These are phyloP conservation scores for Pseudogymnoascus sp. DNA, from an alignment of 2,329 filamentous ascomycete genomes.

Conservation along the genomic window DNA sequence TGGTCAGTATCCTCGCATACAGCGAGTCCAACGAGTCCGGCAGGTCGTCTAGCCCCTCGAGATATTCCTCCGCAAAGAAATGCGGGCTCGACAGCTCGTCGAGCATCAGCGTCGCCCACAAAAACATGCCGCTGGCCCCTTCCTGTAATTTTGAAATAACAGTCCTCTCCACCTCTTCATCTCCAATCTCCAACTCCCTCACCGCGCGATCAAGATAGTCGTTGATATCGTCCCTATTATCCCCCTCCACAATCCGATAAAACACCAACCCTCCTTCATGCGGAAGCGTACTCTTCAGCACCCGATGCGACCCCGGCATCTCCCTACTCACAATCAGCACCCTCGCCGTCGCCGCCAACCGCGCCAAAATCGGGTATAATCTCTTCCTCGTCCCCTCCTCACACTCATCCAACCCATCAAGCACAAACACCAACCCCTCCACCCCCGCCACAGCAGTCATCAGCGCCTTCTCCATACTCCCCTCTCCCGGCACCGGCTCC, in stretches of 20 bases:
- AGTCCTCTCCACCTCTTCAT: conserved; percentile 3
- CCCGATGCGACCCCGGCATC: neutral
- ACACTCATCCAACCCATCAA: neutral
- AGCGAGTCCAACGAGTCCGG: neutral
- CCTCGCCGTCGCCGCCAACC: neutral
- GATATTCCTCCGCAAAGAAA: neutral
- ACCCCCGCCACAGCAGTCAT: neutral
- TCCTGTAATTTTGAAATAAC: neutral
- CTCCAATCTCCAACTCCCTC: neutral
- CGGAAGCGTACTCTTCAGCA: neutral
- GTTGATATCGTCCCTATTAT: neutral
- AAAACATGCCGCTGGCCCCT: conserved; percentile 11
- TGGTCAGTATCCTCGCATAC: conserved; percentile 1
- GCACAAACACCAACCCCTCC: neutral
- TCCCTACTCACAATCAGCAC: neutral
- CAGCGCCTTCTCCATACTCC: neutral
- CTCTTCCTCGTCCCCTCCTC: neutral
- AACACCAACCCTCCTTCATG: neutral
- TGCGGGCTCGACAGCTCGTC: conserved; percentile 8
- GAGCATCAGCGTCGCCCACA: conserved; percentile 10
- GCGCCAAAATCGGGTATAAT: neutral
- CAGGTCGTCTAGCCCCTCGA: neutral
- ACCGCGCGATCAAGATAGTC: neutral
- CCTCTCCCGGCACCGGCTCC: neutral
- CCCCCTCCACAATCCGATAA: conserved; percentile 1